Evolutionary conservation across 768 basidiomycete species (phyloP).

Genomic region (Tricholoma flavovirens): DNA sequence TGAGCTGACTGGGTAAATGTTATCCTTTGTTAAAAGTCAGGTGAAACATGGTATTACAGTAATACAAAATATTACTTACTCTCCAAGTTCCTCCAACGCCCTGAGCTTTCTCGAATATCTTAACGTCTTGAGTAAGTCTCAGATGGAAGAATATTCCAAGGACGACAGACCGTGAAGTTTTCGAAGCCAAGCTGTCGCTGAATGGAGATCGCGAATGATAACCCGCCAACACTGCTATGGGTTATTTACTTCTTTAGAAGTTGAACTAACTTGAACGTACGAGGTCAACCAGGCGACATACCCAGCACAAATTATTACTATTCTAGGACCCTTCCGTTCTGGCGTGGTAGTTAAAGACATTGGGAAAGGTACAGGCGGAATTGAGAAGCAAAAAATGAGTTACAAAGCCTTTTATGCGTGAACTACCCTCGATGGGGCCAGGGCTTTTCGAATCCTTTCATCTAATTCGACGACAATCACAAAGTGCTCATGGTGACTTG

Average conservation of each 20-base stretch:
- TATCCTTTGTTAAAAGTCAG: conserved; percentile 21
- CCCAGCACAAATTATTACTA: neutral
- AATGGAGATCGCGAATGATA: neutral
- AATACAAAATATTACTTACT: conserved; percentile 24
- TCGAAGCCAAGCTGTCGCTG: neutral
- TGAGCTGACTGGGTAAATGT: conserved; percentile 27
- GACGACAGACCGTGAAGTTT: neutral
- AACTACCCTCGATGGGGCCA: neutral
- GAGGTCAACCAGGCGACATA: neutral
- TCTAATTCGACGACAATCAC: too few relatives aligned
- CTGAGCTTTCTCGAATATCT: neutral
- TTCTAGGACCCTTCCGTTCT: neutral
- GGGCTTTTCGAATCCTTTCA: neutral
- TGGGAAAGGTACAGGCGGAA: neutral
- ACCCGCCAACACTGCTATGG: neutral
- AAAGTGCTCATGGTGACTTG: too few relatives aligned
- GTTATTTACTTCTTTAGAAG: neutral
- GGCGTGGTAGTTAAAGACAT: neutral
- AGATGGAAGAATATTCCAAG: neutral
- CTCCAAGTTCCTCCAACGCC: conserved; percentile 50
- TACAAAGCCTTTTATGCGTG: neutral
- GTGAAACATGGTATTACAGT: neutral
- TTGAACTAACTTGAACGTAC: too few relatives aligned
- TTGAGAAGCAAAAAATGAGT: neutral
- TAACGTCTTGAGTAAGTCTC: neutral